Percentiles rank a stretch among this genome's conserved stretches.
phyloP scores from a whole-genome alignment of 352 stramenopile genomes.

The Pythium grandisporangium region DNA sequence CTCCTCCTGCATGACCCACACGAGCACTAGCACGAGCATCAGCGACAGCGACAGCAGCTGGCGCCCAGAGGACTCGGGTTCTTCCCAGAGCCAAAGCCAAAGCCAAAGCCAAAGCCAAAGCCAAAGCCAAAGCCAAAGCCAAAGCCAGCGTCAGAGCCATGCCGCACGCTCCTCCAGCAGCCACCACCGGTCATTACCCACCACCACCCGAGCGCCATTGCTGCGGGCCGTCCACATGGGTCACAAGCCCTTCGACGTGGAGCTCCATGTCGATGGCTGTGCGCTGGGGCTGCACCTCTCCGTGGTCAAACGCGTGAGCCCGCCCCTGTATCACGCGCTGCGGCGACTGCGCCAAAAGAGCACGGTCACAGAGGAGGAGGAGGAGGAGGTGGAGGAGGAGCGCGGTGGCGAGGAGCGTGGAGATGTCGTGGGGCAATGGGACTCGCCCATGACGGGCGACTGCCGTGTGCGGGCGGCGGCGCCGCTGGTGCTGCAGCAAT shows the following conservation, averaged over 20 bases:
- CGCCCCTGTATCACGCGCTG: conserved; percentile 27
- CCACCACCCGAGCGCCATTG: no score
- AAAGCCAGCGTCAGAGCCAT: no score
- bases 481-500: not conserved
- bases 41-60: not conserved
- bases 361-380: not conserved
- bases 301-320: conserved; percentile 23
- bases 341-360: conserved; percentile 9
- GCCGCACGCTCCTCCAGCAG: no score
- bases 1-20: no score
- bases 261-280: conserved; percentile 42
- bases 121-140: conserved; percentile 8
- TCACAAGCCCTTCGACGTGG: no score
- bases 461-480: not conserved
- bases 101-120: not conserved
- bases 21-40: no score
- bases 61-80: not conserved
- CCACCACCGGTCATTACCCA: no score
- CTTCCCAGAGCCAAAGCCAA: not conserved
- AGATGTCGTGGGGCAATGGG: not conserved
- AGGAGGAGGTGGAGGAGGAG: not conserved
- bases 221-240: no score
- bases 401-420: not conserved
- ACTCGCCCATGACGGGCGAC: no score
- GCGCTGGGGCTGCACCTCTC: conserved; percentile 30